Percentiles rank a stretch among this genome's conserved stretches.
Evolutionary conservation across 148 eudicot genomes (phyloP).

Genomic region (Drosera capensis): DNA sequence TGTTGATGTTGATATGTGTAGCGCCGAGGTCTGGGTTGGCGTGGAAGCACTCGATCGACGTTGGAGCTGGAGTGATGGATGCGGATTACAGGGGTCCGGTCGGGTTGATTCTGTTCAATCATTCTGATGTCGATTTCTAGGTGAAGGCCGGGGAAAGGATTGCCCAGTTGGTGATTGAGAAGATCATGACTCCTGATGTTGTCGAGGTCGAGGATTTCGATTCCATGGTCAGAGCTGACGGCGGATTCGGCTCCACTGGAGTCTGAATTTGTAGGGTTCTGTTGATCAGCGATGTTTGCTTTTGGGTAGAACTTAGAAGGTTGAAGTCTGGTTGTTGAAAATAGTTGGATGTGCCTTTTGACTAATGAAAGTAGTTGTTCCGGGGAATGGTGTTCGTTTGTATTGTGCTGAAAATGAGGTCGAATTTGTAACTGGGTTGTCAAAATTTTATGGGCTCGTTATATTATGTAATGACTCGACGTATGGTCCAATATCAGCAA

Average conservation of each 20-base stretch:
- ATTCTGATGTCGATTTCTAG: constrained; percentile 55
- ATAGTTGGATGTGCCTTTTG: too few relatives aligned
- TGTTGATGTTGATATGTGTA: constrained; percentile 7
- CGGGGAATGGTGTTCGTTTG: too few relatives aligned
- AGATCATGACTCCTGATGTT: constrained; percentile 58
- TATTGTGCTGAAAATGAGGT: too few relatives aligned
- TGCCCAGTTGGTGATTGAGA: constrained; percentile 64
- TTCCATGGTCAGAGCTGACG: constrained; percentile 40
- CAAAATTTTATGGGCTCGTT: too few relatives aligned
- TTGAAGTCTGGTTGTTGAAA: too few relatives aligned
- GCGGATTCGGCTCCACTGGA: constrained; percentile 69
- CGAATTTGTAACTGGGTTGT: too few relatives aligned
- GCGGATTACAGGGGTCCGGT: constrained; percentile 76
- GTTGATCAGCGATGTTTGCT: too few relatives aligned
- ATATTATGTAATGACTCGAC: too few relatives aligned
- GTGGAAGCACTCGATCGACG: constrained; percentile 80
- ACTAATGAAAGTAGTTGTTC: too few relatives aligned
- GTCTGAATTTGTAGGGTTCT: too few relatives aligned
- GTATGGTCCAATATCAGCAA: too few relatives aligned
- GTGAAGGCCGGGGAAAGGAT: constrained; percentile 63
- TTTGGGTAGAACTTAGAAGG: too few relatives aligned
- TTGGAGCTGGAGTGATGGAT: constrained; percentile 78
- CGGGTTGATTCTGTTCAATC: constrained; percentile 70
- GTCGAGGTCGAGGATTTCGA: constrained; percentile 59
- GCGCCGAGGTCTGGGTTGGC: constrained; percentile 79